Conservation (phyloP, 192 early-diverging fungal genomes). For the Dimargaris cristalligena region DNA sequence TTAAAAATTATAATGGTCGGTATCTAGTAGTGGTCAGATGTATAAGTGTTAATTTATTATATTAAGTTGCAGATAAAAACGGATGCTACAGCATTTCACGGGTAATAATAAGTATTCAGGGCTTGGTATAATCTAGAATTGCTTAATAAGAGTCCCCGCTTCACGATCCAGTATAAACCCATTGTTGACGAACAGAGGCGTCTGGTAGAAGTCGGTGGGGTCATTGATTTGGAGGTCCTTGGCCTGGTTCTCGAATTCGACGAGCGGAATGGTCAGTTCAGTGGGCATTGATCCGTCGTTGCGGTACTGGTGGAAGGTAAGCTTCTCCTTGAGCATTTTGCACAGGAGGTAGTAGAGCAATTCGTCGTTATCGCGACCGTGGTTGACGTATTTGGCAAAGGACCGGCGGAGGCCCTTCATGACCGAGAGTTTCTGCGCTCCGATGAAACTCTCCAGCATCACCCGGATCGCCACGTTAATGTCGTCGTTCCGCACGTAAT, state of each 20-base stretch:
- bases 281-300: conserved; percentile 33
- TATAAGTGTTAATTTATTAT: no score
- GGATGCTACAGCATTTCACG: no score
- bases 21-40: no score
- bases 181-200: conserved; percentile 28
- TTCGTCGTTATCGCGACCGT: conserved; percentile 63
- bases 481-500: conserved; percentile 78
- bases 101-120: no score
- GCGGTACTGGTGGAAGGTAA: conserved; percentile 51
- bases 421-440: conserved; percentile 85
- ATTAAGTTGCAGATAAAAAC: no score
- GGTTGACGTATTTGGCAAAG: conserved; percentile 74
- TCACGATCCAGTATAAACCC: conserved; percentile 22
- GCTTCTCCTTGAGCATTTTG: conserved; percentile 53
- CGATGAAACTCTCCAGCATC: conserved; percentile 75
- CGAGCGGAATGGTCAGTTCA: conserved; percentile 39
- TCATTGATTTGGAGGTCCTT: conserved; percentile 45
- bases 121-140: no score
- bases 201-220: conserved; percentile 38
- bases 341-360: conserved; percentile 59
- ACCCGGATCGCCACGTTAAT: conserved; percentile 85
- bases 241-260: conserved; percentile 43
- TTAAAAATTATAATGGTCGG: no score
- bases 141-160: not conserved
- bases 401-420: conserved; percentile 62